phyloP scores from a whole-genome alignment of 805 yeast species.

The Maudiozyma barnettii region DNA sequence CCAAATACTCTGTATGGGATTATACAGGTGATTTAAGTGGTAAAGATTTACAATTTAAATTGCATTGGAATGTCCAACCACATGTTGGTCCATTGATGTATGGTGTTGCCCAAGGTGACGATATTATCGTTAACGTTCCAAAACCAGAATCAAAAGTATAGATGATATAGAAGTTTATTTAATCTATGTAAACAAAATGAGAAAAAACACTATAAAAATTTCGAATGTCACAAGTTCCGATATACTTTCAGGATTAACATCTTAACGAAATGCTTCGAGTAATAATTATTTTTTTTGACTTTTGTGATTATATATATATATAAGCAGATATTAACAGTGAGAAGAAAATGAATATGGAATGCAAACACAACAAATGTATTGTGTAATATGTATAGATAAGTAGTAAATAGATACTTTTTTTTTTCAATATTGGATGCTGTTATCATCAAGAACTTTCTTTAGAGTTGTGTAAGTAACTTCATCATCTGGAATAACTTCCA shows the following conservation, averaged over 20 bases:
- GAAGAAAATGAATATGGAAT: background rate
- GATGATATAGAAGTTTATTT: background rate
- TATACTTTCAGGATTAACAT: too few relatives aligned
- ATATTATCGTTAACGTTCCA: conserved; percentile 3
- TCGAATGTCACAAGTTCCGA: too few relatives aligned
- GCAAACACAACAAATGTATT: background rate
- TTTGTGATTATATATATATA: too few relatives aligned
- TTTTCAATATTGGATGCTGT: conserved; percentile 11
- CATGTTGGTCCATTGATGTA: conserved; percentile 68
- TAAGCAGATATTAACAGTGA: background rate
- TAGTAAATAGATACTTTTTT: background rate
- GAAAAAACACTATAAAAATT: too few relatives aligned
- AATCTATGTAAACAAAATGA: background rate
- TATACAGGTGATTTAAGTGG: conserved; percentile 47
- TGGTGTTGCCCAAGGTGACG: conserved; percentile 42
- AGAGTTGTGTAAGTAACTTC: conserved; percentile 33
- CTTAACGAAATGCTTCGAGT: too few relatives aligned
- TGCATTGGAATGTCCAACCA: conserved; percentile 93
- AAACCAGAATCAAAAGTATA: background rate
- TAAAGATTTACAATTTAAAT: conserved; percentile 54
- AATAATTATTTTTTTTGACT: too few relatives aligned
- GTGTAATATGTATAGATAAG: background rate
- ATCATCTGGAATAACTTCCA: conserved; percentile 46
- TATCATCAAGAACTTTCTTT: conserved; percentile 26
- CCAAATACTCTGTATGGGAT: conserved; percentile 87